Evolutionary conservation across 805 yeast genomes (phyloP).

Genomic region (Pichia rugopelliculosa): DNA sequence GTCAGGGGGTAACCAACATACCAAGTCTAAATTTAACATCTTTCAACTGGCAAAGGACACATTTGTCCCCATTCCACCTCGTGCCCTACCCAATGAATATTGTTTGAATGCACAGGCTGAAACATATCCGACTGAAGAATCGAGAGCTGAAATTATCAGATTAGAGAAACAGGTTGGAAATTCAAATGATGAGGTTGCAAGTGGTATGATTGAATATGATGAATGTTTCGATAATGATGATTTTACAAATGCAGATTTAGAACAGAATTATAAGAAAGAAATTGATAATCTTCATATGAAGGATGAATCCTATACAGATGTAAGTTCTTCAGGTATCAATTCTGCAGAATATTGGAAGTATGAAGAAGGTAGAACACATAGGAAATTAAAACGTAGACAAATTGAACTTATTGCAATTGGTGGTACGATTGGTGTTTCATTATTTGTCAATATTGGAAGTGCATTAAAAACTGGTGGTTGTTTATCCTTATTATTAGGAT

Average conservation of each 20-base stretch:
- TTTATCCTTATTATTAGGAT: slow-evolving; percentile 32
- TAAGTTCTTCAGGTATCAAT: neutral
- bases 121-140: neutral
- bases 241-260: slow-evolving; percentile 1
- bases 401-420: slow-evolving; percentile 72
- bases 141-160: neutral
- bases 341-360: slow-evolving; percentile 3
- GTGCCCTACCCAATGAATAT: neutral
- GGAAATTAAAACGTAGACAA: slow-evolving; percentile 52
- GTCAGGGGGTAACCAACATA: neutral
- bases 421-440: slow-evolving; percentile 38
- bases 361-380: slow-evolving; percentile 14
- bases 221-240: slow-evolving; percentile 12
- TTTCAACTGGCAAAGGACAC: slow-evolving; percentile 10
- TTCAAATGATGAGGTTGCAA: neutral
- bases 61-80: slow-evolving; percentile 14
- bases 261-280: neutral
- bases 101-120: slow-evolving; percentile 11
- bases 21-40: neutral
- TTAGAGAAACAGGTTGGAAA: neutral
- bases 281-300: neutral
- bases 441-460: slow-evolving; percentile 37
- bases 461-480: slow-evolving; percentile 36
- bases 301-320: neutral
- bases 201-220: slow-evolving; percentile 5